These are phyloP conservation scores for Fonsecaea erecta DNA, from an alignment of 2,329 filamentous ascomycete species.

Conservation along the genomic window DNA sequence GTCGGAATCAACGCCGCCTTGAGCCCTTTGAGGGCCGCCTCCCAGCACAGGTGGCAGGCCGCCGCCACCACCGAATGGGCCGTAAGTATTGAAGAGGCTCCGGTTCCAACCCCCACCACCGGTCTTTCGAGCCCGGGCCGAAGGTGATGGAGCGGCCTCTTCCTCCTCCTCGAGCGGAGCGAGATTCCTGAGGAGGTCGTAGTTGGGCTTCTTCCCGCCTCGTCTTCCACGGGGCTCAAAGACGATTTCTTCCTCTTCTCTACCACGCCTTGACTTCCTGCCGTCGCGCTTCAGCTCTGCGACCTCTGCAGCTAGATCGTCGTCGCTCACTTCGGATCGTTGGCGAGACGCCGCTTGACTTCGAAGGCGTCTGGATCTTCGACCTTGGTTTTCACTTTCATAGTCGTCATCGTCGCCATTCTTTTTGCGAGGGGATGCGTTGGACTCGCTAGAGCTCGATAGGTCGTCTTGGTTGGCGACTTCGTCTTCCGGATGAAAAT, in stretches of 20 bases:
- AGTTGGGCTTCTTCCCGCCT: slow-evolving; percentile 35
- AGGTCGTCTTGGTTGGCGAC: slow-evolving; percentile 61
- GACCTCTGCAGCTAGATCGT: slow-evolving; percentile 41
- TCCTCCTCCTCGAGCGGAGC: slow-evolving; percentile 75
- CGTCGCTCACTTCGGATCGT: slow-evolving; percentile 52
- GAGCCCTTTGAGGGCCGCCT: slow-evolving; percentile 69
- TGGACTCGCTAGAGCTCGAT: slow-evolving; percentile 56
- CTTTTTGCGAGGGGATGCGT: slow-evolving; percentile 49
- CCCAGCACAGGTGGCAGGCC: slow-evolving; percentile 72
- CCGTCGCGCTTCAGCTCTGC: slow-evolving; percentile 54
- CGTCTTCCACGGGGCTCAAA: slow-evolving; percentile 39
- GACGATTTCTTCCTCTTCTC: slow-evolving; percentile 40
- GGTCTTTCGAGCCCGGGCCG: slow-evolving; percentile 65
- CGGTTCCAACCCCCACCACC: slow-evolving; percentile 70
- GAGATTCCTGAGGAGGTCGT: slow-evolving; percentile 35
- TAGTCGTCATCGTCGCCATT: slow-evolving; percentile 52
- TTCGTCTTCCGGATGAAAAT: slow-evolving; percentile 66
- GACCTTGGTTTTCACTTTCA: slow-evolving; percentile 50
- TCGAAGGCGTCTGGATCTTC: slow-evolving; percentile 59
- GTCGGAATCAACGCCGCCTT: slow-evolving; percentile 85
- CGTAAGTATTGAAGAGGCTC: slow-evolving; percentile 83
- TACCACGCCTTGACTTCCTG: slow-evolving; percentile 43
- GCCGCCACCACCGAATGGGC: slow-evolving; percentile 87
- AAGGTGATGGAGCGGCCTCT: slow-evolving; percentile 70
- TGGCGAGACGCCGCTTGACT: slow-evolving; percentile 53